Conservation (phyloP, 192 early-diverging fungal species). For the Coemansia sp. region DNA sequence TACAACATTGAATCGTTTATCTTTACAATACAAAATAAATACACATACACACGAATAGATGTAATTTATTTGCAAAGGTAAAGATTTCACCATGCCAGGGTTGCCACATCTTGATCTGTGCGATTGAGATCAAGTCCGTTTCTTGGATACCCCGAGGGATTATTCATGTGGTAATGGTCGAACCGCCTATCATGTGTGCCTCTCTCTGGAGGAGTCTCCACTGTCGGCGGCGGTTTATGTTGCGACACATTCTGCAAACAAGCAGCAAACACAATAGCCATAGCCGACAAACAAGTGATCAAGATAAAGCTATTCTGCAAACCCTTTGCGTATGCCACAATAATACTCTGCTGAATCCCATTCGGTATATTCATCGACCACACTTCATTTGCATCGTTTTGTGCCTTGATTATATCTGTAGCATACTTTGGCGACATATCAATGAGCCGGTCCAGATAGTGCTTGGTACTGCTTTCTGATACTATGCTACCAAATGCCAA, state of each 20-base stretch:
- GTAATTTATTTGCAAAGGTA: too few species aligned
- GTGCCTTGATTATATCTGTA: constrained; percentile 31
- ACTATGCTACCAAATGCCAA: constrained; percentile 48
- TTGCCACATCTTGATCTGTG: constrained; percentile 3
- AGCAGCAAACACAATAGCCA: constrained; percentile 33
- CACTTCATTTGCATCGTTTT: constrained; percentile 45
- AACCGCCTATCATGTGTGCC: too few species aligned
- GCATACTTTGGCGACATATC: constrained; percentile 29
- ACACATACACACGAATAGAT: too few species aligned
- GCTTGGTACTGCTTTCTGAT: constrained; percentile 43
- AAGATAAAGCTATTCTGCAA: constrained; percentile 45
- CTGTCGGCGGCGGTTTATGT: constrained; percentile 29
- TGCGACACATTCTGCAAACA: constrained; percentile 36
- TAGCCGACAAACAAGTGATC: constrained; percentile 35
- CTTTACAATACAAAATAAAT: too few species aligned
- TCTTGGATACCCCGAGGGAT: not conserved
- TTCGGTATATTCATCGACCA: constrained; percentile 38
- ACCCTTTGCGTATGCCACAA: constrained; percentile 43
- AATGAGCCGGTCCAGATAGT: constrained; percentile 21
- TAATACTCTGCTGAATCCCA: constrained; percentile 28
- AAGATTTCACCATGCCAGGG: constrained; percentile 8
- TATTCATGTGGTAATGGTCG: not conserved
- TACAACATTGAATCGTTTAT: too few species aligned
- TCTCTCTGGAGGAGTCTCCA: too few species aligned
- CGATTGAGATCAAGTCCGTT: constrained; percentile 9